Evolutionary conservation across 257 asterid species (phyloP), one percentile per base, ranked within the genome.

Genomic region (Solanum bulbocastanum): DNA sequence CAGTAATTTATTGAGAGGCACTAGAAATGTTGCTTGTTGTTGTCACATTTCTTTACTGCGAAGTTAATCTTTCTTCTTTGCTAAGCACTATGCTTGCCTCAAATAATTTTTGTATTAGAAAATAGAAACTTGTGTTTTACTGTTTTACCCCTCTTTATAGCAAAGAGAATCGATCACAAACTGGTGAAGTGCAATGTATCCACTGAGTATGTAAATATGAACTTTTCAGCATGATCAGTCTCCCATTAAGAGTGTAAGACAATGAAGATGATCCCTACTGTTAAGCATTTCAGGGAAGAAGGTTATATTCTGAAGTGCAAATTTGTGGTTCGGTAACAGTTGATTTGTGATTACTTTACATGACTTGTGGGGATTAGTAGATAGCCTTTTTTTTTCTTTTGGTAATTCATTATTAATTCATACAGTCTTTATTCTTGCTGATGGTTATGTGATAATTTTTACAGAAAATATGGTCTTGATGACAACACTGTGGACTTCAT

Each of bases 391-490:
- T 6, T 33, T 39, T 76, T 32, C 12, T 39, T 23, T 23, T 23
- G 35, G n/a, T 23, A 39, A 40, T 76, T 22, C 83, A 37, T 74
- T 36, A 74, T 36, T 36, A 10, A 23, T 23, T 75, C 23, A n/a
- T 37, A n/a, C 3, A 2, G 13, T 10, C 60, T 25, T 40, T 40
- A 40, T 76, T 76, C 44, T 30, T 82, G 86, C 69, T 49, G 12
- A 60, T 81, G 25, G 83, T 62, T 10, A 65, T 60, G 56, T 82
- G 33, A 44, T 83, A 25, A 56, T 78, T 85, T 49, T 79, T 86
- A 86, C 94, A 97, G 98, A 86, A 97, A 95, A 90, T 97, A 92
- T 89, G 98, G 98, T 86, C 99, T 97, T 89, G 98, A 94, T 92
- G 97, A 95, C 90, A 93, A 97, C 94, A 97, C 98, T 37, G 84